Conservation (phyloP, 805 yeast species). For the Sugiyamaella marilandica region DNA sequence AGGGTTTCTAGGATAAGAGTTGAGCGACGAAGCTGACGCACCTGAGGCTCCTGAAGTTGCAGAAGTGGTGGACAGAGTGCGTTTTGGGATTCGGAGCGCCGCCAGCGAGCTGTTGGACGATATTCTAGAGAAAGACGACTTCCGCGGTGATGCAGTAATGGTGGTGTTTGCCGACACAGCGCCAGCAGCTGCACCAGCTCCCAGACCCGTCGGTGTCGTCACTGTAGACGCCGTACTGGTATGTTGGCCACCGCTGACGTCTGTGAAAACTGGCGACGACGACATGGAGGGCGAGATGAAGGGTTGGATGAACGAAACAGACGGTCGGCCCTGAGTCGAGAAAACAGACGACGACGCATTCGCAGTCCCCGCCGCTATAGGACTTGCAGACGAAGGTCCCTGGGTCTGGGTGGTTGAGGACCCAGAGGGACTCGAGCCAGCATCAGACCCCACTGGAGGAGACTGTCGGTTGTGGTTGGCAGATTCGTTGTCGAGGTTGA, state of each 20-base stretch:
- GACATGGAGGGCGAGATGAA: conserved; percentile 61
- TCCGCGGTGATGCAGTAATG: conserved; percentile 20
- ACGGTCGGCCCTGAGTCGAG: conserved; percentile 16
- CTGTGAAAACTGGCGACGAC: conserved; percentile 27
- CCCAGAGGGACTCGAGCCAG: not conserved
- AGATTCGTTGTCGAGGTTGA: conserved; percentile 39
- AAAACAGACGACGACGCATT: not conserved
- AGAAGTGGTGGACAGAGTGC: conserved; percentile 22
- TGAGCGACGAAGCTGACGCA: conserved; percentile 31
- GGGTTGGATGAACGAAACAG: conserved; percentile 47
- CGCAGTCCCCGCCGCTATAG: not conserved
- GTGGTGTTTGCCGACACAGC: conserved; percentile 1
- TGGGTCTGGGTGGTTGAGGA: not conserved
- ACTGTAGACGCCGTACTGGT: not conserved
- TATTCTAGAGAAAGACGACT: conserved; percentile 34
- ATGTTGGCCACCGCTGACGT: conserved; percentile 4
- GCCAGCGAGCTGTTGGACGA: conserved; percentile 44
- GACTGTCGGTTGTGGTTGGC: not conserved
- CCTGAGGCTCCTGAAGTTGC: conserved; percentile 4
- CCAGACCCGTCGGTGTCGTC: not conserved
- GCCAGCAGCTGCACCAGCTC: not conserved
- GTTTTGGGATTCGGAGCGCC: conserved; percentile 36
- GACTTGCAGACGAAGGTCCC: not conserved
- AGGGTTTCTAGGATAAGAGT: conserved; percentile 19
- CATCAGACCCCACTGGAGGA: not conserved